phyloP scores from a whole-genome alignment of 179 eudicot species.

The Spergularia azorica region DNA sequence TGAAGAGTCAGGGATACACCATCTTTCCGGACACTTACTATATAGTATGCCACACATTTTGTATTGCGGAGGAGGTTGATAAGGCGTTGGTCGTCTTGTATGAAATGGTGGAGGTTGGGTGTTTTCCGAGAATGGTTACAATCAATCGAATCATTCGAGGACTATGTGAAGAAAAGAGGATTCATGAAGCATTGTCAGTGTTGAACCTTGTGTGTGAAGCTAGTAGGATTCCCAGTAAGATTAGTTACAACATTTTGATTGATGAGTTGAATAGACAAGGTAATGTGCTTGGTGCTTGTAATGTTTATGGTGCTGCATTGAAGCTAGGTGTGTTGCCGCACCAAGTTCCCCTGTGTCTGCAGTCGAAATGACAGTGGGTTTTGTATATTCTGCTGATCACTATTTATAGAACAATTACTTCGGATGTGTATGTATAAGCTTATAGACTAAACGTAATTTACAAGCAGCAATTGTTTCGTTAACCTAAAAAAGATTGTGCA shows the following conservation, averaged over 20 bases:
- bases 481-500: no score
- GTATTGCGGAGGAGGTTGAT: slow-evolving; percentile 46
- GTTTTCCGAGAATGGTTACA: slow-evolving; percentile 53
- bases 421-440: no score
- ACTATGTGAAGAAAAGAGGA: slow-evolving; percentile 52
- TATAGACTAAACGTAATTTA: no score
- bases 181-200: slow-evolving; percentile 48
- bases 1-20: slow-evolving; percentile 38
- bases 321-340: slow-evolving; percentile 59
- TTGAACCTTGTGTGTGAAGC: slow-evolving; percentile 40
- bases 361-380: not conserved
- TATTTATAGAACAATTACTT: not conserved
- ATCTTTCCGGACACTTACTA: slow-evolving; percentile 42
- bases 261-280: slow-evolving; percentile 56
- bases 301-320: slow-evolving; percentile 58
- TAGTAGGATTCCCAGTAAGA: slow-evolving; percentile 41
- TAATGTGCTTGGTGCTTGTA: slow-evolving; percentile 37
- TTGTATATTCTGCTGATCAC: slow-evolving; percentile 7
- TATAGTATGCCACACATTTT: slow-evolving; percentile 60
- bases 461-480: no score
- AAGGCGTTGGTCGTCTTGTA: slow-evolving; percentile 44
- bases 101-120: slow-evolving; percentile 53
- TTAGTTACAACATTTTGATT: slow-evolving; percentile 56
- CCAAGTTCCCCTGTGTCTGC: slow-evolving; percentile 30
- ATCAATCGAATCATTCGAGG: slow-evolving; percentile 51